Conservation (phyloP, 331 rosid species). For the Prunus yedoensis region DNA sequence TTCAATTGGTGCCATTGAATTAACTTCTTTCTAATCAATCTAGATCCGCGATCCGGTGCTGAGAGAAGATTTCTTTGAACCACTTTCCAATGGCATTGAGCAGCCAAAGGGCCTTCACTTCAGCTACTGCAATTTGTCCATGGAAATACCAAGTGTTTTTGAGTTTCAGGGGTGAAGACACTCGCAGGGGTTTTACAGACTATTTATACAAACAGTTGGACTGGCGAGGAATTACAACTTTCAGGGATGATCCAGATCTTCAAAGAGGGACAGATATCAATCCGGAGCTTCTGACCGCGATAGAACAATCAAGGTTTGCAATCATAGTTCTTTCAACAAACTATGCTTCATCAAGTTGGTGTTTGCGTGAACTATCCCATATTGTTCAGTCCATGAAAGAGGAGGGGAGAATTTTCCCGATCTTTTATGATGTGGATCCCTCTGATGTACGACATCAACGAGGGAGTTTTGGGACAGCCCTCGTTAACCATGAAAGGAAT, state of each 20-base stretch:
- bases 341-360: slow-evolving; percentile 28
- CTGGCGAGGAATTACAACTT: background rate
- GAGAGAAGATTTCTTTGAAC: background rate
- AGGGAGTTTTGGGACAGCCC: slow-evolving; percentile 1
- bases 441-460: background rate
- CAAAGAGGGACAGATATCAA: slow-evolving; percentile 13
- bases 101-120: background rate
- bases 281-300: background rate
- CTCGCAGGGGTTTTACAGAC: slow-evolving; percentile 10
- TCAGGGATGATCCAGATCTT: slow-evolving; percentile 24
- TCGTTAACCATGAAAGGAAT: background rate
- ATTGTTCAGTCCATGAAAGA: slow-evolving; percentile 9
- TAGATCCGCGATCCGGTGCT: too few species aligned
- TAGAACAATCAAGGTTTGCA: slow-evolving; percentile 17
- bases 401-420: background rate
- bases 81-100: background rate
- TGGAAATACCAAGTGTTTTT: slow-evolving; percentile 25
- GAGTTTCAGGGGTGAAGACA: slow-evolving; percentile 30
- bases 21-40: too few species aligned
- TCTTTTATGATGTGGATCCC: slow-evolving; percentile 18
- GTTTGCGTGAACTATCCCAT: slow-evolving; percentile 23
- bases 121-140: slow-evolving; percentile 7
- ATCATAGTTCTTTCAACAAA: slow-evolving; percentile 17
- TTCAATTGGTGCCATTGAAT: too few species aligned
- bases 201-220: slow-evolving; percentile 4